Conservation (phyloP, 306 rosid genomes). For the Luffa acutangula region DNA sequence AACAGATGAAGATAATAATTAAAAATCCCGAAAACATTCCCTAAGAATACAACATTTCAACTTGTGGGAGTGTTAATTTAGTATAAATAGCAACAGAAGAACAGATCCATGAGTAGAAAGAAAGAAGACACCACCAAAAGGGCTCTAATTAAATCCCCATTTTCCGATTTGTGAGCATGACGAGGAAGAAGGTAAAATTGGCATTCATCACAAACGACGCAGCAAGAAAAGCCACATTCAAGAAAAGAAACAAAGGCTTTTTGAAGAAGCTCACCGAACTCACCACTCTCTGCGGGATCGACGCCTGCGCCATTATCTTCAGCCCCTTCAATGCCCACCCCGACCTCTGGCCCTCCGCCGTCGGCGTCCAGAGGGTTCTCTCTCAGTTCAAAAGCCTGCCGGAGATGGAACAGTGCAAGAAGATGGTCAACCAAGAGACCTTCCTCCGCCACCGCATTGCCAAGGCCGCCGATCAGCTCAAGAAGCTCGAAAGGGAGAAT, state of each 20-base stretch:
- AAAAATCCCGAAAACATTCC: too few species aligned
- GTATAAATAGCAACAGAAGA: neutral
- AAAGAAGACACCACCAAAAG: neutral
- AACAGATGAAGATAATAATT: too few species aligned
- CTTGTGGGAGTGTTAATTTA: too few species aligned
- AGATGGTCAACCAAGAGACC: conserved; percentile 26
- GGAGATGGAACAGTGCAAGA: conserved; percentile 25
- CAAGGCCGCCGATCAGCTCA: conserved; percentile 21
- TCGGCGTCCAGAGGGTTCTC: conserved; percentile 4
- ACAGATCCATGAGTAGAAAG: too few species aligned
- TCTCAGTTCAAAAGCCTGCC: conserved; percentile 14
- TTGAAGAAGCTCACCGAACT: conserved; percentile 20
- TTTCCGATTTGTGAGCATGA: neutral
- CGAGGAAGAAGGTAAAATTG: conserved; percentile 19
- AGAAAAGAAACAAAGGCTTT: conserved; percentile 16
- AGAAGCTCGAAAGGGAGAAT: conserved; percentile 16
- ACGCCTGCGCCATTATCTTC: conserved; percentile 36
- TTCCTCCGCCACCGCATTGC: conserved; percentile 22
- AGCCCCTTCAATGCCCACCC: conserved; percentile 19
- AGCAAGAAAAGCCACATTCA: conserved; percentile 18
- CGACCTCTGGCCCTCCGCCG: conserved; percentile 24
- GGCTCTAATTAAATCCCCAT: too few species aligned
- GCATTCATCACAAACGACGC: conserved; percentile 13
- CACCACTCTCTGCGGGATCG: conserved; percentile 24
- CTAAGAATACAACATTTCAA: neutral